A percentile compares a stretch with the other conserved stretches of the same genome.
phyloP scores from a whole-genome alignment of 768 basidiomycete genomes.

The Tephrocybe sp. region DNA sequence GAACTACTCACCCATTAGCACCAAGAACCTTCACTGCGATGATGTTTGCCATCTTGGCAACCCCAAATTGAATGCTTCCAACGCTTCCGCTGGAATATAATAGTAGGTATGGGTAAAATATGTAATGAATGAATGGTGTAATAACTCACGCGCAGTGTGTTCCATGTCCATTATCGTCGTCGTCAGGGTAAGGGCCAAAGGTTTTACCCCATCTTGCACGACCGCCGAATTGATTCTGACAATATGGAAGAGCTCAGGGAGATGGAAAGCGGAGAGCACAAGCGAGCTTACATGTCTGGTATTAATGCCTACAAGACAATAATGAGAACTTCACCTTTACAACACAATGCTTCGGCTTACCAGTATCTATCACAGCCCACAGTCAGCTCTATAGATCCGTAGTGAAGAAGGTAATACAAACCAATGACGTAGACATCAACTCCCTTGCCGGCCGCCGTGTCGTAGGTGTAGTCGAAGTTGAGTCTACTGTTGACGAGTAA shows the following conservation, averaged over 20 bases:
- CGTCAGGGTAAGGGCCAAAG: constrained; percentile 26
- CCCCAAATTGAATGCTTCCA: constrained; percentile 31
- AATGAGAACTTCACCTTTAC: not conserved
- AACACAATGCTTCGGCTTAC: not conserved
- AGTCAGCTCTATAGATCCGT: not conserved
- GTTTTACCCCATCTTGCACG: constrained; percentile 39
- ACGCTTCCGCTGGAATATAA: constrained; percentile 29
- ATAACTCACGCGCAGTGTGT: constrained; percentile 31
- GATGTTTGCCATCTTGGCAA: constrained; percentile 25
- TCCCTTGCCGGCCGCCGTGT: constrained; percentile 14
- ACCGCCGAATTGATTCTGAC: constrained; percentile 36
- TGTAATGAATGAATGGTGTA: not conserved
- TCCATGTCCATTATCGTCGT: constrained; percentile 39
- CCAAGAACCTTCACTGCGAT: constrained; percentile 9
- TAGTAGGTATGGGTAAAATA: not conserved
- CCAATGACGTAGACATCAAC: constrained; percentile 38
- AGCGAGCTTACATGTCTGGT: constrained; percentile 7
- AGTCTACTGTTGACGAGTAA: too few relatives aligned
- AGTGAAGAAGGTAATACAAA: constrained; percentile 18
- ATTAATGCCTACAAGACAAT: not conserved
- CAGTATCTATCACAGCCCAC: constrained; percentile 18
- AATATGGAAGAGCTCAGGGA: not conserved
- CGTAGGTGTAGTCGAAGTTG: constrained; percentile 15
- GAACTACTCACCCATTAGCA: too few relatives aligned
- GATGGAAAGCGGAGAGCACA: not conserved